phyloP scores from a whole-genome alignment of 2,329 filamentous ascomycete genomes.

The Lachnum nothofagi region DNA sequence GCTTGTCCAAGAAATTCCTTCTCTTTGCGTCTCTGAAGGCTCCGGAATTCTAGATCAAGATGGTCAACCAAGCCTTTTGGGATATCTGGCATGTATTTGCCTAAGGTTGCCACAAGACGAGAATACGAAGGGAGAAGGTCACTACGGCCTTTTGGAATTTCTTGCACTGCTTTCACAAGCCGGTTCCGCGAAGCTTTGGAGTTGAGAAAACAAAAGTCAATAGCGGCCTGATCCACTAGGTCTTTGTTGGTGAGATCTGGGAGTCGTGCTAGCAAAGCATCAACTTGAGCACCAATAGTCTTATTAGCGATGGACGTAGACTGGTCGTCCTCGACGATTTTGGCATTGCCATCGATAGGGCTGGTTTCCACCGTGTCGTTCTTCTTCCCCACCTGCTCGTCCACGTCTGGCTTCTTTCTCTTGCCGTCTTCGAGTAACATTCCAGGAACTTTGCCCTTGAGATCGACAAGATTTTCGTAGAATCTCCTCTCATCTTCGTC shows the following conservation, averaged over 20 bases:
- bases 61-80: conserved; percentile 86
- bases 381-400: conserved; percentile 79
- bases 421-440: conserved; percentile 91
- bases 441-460: conserved; percentile 91
- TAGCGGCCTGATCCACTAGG: conserved; percentile 80
- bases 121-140: conserved; percentile 88
- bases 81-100: conserved; percentile 91
- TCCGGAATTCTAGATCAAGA: conserved; percentile 93
- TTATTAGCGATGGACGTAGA: conserved; percentile 96
- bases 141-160: conserved; percentile 88
- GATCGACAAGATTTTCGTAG: conserved; percentile 92
- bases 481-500: conserved; percentile 97
- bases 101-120: conserved; percentile 86
- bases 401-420: conserved; percentile 80
- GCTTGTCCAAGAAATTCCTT: conserved; percentile 97
- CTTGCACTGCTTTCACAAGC: conserved; percentile 85
- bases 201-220: conserved; percentile 97
- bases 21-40: conserved; percentile 90
- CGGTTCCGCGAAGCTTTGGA: conserved; percentile 96
- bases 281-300: conserved; percentile 93
- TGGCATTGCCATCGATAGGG: conserved; percentile 42
- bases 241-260: conserved; percentile 91
- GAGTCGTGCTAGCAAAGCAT: conserved; percentile 79
- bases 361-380: conserved; percentile 47
- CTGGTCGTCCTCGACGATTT: conserved; percentile 64